A percentile compares a stretch with the other conserved stretches of the same genome.
phyloP scores from a whole-genome alignment of 2,329 filamentous ascomycete genomes.

The Penicillium freii region DNA sequence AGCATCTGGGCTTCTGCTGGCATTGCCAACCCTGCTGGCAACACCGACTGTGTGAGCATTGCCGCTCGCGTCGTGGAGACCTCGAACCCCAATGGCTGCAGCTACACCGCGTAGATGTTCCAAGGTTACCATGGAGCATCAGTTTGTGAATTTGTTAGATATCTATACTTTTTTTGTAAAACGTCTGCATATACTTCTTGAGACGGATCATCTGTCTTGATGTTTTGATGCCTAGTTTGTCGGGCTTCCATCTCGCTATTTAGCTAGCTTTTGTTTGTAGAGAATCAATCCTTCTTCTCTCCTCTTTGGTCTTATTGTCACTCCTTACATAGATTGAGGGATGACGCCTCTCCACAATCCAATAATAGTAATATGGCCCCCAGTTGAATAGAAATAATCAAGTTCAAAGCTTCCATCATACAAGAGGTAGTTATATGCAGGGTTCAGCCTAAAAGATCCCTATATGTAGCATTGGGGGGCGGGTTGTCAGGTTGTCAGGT shows the following conservation, averaged over 20 bases:
- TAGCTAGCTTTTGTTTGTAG: neutral
- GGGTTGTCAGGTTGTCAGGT: too few relatives aligned
- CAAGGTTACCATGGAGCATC: neutral
- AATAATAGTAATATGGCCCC: too few relatives aligned
- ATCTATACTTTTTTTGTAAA: neutral
- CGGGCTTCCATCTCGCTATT: neutral
- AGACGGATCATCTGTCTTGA: neutral
- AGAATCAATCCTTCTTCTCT: neutral
- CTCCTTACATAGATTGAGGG: neutral
- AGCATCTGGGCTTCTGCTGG: conserved; percentile 34
- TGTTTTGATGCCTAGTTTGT: neutral
- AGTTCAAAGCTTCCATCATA: too few relatives aligned
- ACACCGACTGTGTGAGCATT: conserved; percentile 37
- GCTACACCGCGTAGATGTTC: conserved; percentile 26
- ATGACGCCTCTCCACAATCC: too few relatives aligned
- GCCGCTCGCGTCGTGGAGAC: conserved; percentile 26
- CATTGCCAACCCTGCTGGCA: conserved; percentile 30
- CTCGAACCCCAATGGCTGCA: conserved; percentile 25
- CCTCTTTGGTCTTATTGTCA: neutral
- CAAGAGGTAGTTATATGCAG: too few relatives aligned
- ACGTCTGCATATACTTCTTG: neutral
- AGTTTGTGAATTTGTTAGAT: neutral
- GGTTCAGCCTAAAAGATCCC: too few relatives aligned
- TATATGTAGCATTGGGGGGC: too few relatives aligned
- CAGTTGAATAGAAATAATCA: too few relatives aligned